phyloP scores from a whole-genome alignment of 805 yeast species.

The Nakazawaea ambrosiae region DNA sequence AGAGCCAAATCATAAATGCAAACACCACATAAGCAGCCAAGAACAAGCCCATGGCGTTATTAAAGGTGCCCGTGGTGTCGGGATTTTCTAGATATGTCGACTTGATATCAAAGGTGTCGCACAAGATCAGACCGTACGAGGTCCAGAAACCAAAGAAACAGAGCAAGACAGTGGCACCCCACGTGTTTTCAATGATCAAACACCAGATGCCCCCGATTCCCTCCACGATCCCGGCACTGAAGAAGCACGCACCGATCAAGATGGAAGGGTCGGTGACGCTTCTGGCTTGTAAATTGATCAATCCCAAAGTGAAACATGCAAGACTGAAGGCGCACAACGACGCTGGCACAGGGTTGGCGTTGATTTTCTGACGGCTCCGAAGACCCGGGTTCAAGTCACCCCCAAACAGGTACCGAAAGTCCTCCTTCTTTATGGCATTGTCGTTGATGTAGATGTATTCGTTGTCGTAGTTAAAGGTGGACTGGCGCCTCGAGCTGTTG shows the following conservation, averaged over 20 bases:
- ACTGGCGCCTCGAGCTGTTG: neutral
- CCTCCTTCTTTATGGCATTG: slow-evolving; percentile 39
- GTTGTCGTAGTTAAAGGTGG: slow-evolving; percentile 29
- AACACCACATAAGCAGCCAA: slow-evolving; percentile 47
- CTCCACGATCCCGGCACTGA: slow-evolving; percentile 44
- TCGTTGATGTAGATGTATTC: slow-evolving; percentile 35
- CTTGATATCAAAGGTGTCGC: slow-evolving; percentile 35
- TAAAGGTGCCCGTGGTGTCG: slow-evolving; percentile 19
- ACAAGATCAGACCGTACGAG: slow-evolving; percentile 37
- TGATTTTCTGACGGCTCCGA: slow-evolving; percentile 19
- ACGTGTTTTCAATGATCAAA: slow-evolving; percentile 42
- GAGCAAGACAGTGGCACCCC: slow-evolving; percentile 46
- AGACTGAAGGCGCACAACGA: slow-evolving; percentile 44
- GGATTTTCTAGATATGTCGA: slow-evolving; percentile 30
- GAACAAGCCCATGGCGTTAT: slow-evolving; percentile 40
- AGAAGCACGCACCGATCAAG: slow-evolving; percentile 37
- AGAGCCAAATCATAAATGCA: slow-evolving; percentile 36
- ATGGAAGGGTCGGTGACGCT: slow-evolving; percentile 36
- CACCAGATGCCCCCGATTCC: slow-evolving; percentile 47
- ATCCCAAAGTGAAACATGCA: slow-evolving; percentile 40
- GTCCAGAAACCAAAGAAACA: slow-evolving; percentile 54
- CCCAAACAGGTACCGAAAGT: slow-evolving; percentile 57
- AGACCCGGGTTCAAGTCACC: slow-evolving; percentile 44
- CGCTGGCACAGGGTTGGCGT: slow-evolving; percentile 45
- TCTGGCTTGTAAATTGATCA: slow-evolving; percentile 38